phyloP scores from a whole-genome alignment of 805 yeast genomes.

The Suhomyces vadensis region DNA sequence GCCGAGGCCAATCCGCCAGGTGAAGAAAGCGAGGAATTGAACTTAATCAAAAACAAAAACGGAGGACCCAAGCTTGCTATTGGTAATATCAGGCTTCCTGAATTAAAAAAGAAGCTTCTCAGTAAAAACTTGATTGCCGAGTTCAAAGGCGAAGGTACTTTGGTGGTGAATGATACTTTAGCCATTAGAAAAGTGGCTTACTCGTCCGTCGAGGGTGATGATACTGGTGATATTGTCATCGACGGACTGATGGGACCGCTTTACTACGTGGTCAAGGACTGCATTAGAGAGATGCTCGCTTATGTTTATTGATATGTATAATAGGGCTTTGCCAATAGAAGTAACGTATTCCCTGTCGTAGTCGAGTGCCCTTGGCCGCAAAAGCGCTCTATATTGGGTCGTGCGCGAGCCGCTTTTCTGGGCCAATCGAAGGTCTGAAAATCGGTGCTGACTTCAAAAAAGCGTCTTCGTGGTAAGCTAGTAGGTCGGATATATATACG shows the following conservation, averaged over 20 bases:
- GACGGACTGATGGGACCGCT: conserved; percentile 78
- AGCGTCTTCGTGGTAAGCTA: neutral
- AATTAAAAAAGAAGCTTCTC: conserved; percentile 64
- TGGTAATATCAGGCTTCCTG: conserved; percentile 86
- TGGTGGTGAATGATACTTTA: conserved; percentile 78
- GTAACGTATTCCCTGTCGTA: too few species aligned
- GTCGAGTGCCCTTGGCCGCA: neutral
- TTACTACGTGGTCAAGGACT: conserved; percentile 74
- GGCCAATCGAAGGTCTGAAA: conserved; percentile 5
- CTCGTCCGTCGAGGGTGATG: conserved; percentile 41
- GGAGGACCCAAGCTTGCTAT: conserved; percentile 57
- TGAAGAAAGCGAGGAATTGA: conserved; percentile 1
- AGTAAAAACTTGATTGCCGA: conserved; percentile 71
- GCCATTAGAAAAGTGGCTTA: conserved; percentile 67
- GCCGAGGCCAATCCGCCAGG: conserved; percentile 6
- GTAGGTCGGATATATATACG: conserved; percentile 3
- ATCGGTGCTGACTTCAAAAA: conserved; percentile 6
- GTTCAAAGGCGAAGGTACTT: conserved; percentile 88
- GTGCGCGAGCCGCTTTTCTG: conserved; percentile 8
- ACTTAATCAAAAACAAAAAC: neutral
- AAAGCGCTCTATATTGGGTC: conserved; percentile 4
- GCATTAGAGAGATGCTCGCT: conserved; percentile 74
- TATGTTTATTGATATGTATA: conserved; percentile 46
- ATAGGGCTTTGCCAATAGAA: too few species aligned
- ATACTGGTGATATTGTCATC: conserved; percentile 78